Percentiles rank a stretch among this genome's conserved stretches.
Evolutionary conservation across 345 rosid genomes (phyloP).

Genomic region (Lagerstroemia speciosa): DNA sequence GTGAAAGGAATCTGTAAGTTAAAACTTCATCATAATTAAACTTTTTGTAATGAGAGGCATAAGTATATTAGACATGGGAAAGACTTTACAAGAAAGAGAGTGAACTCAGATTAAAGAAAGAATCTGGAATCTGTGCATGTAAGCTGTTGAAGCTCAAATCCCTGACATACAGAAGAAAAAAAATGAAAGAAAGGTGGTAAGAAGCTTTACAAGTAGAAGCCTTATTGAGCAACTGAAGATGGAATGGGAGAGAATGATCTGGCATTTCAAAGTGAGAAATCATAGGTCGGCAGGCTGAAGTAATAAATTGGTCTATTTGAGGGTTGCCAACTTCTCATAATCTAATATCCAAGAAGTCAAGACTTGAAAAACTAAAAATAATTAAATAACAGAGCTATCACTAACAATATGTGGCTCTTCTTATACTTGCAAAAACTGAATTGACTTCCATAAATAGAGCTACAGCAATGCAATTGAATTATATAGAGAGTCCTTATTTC

Average conservation of each 20-base stretch:
- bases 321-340: no score
- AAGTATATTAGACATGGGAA: neutral
- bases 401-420: no score
- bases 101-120: conserved; percentile 33
- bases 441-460: no score
- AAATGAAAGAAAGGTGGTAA: neutral
- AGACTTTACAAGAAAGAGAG: conserved; percentile 43
- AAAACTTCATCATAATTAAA: neutral
- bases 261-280: no score
- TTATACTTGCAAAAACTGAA: no score
- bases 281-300: no score
- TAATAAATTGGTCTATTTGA: no score
- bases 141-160: conserved; percentile 58
- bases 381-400: no score
- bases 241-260: neutral
- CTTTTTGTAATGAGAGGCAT: conserved; percentile 1
- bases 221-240: neutral
- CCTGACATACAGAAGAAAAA: conserved; percentile 18
- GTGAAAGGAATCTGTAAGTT: conserved; percentile 11
- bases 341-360: no score
- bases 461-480: no score
- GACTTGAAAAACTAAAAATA: no score
- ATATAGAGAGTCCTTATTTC: no score
- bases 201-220: neutral
- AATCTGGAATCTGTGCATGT: conserved; percentile 28